Evolutionary conservation across 768 basidiomycete species (phyloP).

Genomic region (Kwoniella dejecticola): DNA sequence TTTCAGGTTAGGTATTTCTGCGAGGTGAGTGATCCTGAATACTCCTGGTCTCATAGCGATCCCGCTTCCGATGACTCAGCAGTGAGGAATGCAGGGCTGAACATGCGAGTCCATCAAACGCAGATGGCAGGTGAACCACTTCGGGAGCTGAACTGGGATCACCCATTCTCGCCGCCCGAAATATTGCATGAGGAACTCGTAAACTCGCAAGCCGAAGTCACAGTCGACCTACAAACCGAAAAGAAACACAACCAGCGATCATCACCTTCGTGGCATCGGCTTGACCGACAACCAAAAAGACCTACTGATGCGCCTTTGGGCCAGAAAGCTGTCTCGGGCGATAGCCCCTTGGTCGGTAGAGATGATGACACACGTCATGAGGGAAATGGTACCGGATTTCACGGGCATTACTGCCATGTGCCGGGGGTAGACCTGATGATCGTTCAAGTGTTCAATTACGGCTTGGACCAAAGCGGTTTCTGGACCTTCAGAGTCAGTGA

Average conservation of each 20-base stretch:
- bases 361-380: slow-evolving; percentile 3
- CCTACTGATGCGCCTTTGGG: too few relatives aligned
- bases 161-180: slow-evolving; percentile 24
- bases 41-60: too few relatives aligned
- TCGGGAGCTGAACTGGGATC: slow-evolving; percentile 14
- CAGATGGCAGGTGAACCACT: slow-evolving; percentile 21
- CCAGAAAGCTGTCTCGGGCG: too few relatives aligned
- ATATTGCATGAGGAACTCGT: not conserved
- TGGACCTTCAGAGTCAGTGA: slow-evolving; percentile 27
- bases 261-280: too few relatives aligned
- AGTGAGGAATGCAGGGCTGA: too few relatives aligned
- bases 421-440: slow-evolving; percentile 38
- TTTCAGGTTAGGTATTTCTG: slow-evolving; percentile 40
- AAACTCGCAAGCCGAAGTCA: slow-evolving; percentile 1
- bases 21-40: slow-evolving; percentile 40
- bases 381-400: slow-evolving; percentile 7
- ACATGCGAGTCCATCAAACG: too few relatives aligned
- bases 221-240: slow-evolving; percentile 1
- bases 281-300: not conserved
- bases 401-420: slow-evolving; percentile 32
- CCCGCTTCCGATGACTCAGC: too few relatives aligned
- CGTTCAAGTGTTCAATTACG: slow-evolving; percentile 43
- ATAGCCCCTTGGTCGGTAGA: not conserved
- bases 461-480: slow-evolving; percentile 31
- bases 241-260: not conserved